These are phyloP conservation scores for Tolypocladium pustulatum DNA, from an alignment of 2,329 filamentous ascomycete genomes.

Conservation along the genomic window DNA sequence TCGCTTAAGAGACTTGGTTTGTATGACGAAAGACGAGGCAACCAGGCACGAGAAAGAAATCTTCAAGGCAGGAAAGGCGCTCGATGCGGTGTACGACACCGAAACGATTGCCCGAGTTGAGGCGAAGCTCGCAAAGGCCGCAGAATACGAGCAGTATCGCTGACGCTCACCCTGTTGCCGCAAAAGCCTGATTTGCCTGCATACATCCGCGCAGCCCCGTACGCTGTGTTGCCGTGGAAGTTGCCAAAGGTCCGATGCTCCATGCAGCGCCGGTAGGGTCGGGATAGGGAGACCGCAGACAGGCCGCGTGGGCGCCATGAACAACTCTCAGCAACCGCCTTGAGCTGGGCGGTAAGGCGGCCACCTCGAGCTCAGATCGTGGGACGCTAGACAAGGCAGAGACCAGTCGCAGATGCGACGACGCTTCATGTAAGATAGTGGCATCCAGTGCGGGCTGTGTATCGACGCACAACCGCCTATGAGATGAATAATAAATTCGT, in stretches of 20 bases:
- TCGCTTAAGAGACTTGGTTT: slow-evolving; percentile 61
- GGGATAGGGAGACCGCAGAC: background rate
- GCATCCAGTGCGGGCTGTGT: background rate
- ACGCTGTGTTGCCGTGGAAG: too few species aligned
- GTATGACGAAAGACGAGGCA: slow-evolving; percentile 90
- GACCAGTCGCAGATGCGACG: background rate
- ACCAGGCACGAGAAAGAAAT: slow-evolving; percentile 69
- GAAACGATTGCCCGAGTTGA: slow-evolving; percentile 59
- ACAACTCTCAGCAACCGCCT: background rate
- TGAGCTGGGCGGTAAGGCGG: background rate
- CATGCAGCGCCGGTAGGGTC: background rate
- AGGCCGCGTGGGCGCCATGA: background rate
- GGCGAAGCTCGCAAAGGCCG: slow-evolving; percentile 56
- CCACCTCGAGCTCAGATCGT: background rate
- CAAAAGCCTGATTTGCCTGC: background rate
- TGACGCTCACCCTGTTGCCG: slow-evolving; percentile 2
- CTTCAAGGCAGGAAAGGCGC: slow-evolving; percentile 54
- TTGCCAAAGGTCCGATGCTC: background rate
- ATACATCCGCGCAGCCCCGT: background rate
- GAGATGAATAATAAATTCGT: background rate
- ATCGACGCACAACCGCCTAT: background rate
- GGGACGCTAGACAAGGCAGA: background rate
- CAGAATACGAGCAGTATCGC: slow-evolving; percentile 44
- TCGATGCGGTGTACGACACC: slow-evolving; percentile 64
- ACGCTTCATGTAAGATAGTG: background rate